Evolutionary conservation across 805 yeast species (phyloP), one percentile per base, ranked within the genome.

Genomic region (Blastobotrys mokoenaii): DNA sequence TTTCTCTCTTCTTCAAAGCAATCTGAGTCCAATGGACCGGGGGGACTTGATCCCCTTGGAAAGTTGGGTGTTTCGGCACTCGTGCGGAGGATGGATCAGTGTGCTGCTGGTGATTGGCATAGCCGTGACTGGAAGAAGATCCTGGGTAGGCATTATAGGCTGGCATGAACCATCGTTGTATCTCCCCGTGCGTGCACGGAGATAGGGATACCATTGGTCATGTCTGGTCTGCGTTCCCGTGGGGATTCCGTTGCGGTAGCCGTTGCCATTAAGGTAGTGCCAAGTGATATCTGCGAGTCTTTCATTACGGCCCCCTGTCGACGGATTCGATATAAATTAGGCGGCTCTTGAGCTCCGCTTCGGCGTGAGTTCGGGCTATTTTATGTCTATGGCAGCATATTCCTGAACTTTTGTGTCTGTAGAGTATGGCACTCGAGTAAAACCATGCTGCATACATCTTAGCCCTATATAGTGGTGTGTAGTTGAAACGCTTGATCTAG

Each of bases 371-470:
- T 79, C 81, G 84, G 82, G 71, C 73, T 82, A 62, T 66, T 70
- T 76, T 68, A 66, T 75, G 81, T 69, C 27, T 22, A 22, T 22
- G 72, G 95, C 96, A 79, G 90, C 95, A 90, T 90, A 90, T 90
- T 90, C 97, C 97, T 90, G 84, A 76, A 87, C 96, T 89, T 82
- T 94, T 12, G 32, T 14, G 32, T 27, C 41, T 8, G 15, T 95
- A 74, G 79, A 60, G 74, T 90, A 79, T 20, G 81, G 82, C 95
- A 93, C 80, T 86, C 85, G 96, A 90, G 97, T 88, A 85, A 85
- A 89, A 89, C 97, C 97, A 89, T 90, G 95, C 87, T 80, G 97
- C 95, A 72, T 65, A 90, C 97, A 90, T 80, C 58, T 63, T 44
- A 8, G 41, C n/a, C 20, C 8, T 16, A 3, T 12, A 16, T 9